Base-by-base conservation (phyloP, 441 rosid species). In the Erodium trifolium region DNA sequence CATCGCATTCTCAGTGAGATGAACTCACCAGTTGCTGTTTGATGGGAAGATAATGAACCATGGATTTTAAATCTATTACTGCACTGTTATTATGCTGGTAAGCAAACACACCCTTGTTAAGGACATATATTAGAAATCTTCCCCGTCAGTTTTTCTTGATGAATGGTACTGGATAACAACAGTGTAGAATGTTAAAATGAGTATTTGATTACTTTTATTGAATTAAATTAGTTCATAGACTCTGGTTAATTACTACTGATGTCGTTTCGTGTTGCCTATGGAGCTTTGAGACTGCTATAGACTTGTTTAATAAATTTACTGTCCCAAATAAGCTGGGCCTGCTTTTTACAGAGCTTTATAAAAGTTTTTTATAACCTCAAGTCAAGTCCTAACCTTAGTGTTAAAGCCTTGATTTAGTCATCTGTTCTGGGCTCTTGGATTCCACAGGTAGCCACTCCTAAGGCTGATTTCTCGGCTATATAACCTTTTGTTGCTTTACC, bases 1-100 rank as follows among this genome's bases (percentile, higher is more conserved):
- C 77, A 72, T 77, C 81, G 78, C 60, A 79, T 90, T 75, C 87
- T 90, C 47, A 81, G 67, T 53, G 97, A 92, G 79, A 92, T 87
- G 85, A 84, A 73, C 78, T 62, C 85, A 5, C 73, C 80, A 12
- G 64, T 78, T 35, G 70, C 78, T 72, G 79, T 77, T 67, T 80
- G 78, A 17, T 16, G 27, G 34, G 47, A 29, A 70, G 35, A 37
- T 17, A 59, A 59, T 59, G 29, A 59, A 59, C 64, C 27, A 9
- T 18, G 27, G 64, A 23, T 59, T 17, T 59, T 59, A 18, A 18
- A 59, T 7, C 27, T 17, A 10, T 27, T n/a, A 31, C 14, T 63
- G 67, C 18, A 63, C 10, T 63, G 67, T 34, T 63, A 9, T 23
- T 63, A 41, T 63, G 67, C 43, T 13, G 67, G 67, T 63, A 63